Evolutionary conservation across 257 asterid genomes (phyloP).

Genomic region (Nicotiana noctiflora): DNA sequence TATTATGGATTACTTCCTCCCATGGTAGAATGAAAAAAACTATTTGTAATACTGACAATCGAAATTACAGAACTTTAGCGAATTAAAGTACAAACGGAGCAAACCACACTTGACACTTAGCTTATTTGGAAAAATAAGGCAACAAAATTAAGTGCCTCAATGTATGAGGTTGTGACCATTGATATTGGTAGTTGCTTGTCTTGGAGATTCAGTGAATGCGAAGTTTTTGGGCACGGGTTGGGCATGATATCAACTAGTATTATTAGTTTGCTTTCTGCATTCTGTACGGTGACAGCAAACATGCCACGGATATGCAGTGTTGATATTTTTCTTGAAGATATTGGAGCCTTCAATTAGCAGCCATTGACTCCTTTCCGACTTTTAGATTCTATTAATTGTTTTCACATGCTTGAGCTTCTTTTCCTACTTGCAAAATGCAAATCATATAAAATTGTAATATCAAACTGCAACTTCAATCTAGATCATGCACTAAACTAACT

Average conservation of each 20-base stretch:
- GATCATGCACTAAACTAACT: too few relatives aligned
- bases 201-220: not conserved
- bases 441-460: not conserved
- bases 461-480: too few relatives aligned
- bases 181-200: not conserved
- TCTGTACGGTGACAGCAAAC: not conserved
- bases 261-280: not conserved
- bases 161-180: not conserved
- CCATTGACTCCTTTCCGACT: not conserved
- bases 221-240: not conserved
- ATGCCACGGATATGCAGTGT: not conserved
- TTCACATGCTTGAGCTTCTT: not conserved
- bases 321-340: not conserved
- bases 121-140: too few relatives aligned
- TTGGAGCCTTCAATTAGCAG: not conserved
- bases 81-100: too few relatives aligned
- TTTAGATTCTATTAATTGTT: not conserved
- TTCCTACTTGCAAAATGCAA: not conserved
- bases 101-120: too few relatives aligned
- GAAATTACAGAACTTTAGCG: too few relatives aligned
- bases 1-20: too few relatives aligned
- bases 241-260: not conserved
- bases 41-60: too few relatives aligned
- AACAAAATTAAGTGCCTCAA: not conserved
- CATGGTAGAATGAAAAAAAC: too few relatives aligned